These are phyloP conservation scores for Exophiala viscosa DNA, from an alignment of 2,329 filamentous ascomycete genomes.

Conservation along the genomic window DNA sequence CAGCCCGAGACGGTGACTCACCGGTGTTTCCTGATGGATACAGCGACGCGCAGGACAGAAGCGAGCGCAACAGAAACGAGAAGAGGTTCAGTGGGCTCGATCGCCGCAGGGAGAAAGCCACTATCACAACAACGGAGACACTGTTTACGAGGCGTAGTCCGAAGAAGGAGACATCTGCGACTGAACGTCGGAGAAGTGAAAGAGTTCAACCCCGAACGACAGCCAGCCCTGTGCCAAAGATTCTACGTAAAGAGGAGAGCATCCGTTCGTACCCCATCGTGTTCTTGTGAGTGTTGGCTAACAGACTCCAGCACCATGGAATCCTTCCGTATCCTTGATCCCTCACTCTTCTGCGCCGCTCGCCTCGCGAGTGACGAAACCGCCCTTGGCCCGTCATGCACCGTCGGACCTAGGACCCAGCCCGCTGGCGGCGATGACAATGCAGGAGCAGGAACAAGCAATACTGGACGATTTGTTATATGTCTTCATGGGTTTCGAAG, in stretches of 20 bases:
- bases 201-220: conserved; percentile 5
- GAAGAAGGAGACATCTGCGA: conserved; percentile 39
- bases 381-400: conserved; percentile 61
- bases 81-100: conserved; percentile 26
- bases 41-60: conserved; percentile 22
- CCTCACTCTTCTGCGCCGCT: conserved; percentile 68
- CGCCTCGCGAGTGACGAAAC: conserved; percentile 62
- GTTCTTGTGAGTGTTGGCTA: neutral
- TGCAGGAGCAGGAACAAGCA: conserved; percentile 79
- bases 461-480: conserved; percentile 89
- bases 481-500: conserved; percentile 97
- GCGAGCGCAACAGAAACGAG: conserved; percentile 19
- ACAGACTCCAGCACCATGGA: conserved; percentile 57
- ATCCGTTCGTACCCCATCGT: conserved; percentile 28
- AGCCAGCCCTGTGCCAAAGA: conserved; percentile 17
- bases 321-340: conserved; percentile 71
- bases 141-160: conserved; percentile 52
- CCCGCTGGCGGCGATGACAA: conserved; percentile 65
- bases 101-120: conserved; percentile 34
- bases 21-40: conserved; percentile 20
- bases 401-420: conserved; percentile 66
- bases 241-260: conserved; percentile 32
- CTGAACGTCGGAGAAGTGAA: conserved; percentile 1
- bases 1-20: conserved; percentile 20
- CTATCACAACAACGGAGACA: conserved; percentile 36